Percentiles rank a stretch among this genome's conserved stretches.
These are phyloP conservation scores for Hibiscus syriacus DNA, from an alignment of 345 rosid species.

Conservation along the genomic window DNA sequence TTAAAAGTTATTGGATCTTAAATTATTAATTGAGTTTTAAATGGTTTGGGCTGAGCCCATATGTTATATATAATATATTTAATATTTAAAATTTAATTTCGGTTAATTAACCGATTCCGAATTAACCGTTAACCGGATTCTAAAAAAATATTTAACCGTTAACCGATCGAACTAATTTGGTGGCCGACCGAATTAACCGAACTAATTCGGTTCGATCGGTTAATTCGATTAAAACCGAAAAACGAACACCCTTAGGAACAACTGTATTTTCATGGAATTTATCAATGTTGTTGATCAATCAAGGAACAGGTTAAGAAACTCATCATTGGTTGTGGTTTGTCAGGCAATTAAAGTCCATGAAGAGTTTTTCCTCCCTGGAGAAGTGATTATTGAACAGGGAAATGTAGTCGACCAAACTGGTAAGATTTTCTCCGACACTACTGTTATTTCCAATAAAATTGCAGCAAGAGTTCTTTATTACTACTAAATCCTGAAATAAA, in stretches of 20 bases:
- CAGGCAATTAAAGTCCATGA: slow-evolving; percentile 69
- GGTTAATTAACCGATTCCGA: too few species aligned
- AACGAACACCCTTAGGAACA: not conserved
- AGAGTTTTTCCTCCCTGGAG: slow-evolving; percentile 77
- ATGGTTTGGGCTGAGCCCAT: too few species aligned
- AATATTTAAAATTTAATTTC: too few species aligned
- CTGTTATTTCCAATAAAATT: not conserved
- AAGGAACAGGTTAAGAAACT: not conserved
- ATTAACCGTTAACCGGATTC: too few species aligned
- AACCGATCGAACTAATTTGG: too few species aligned
- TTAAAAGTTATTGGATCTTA: too few species aligned
- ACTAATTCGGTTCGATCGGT: too few species aligned
- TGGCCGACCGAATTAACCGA: too few species aligned
- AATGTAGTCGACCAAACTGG: slow-evolving; percentile 66
- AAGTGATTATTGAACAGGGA: slow-evolving; percentile 72
- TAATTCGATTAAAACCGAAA: too few species aligned
- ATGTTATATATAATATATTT: too few species aligned
- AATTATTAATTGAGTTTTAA: too few species aligned
- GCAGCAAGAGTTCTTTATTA: not conserved
- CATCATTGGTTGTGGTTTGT: slow-evolving; percentile 2
- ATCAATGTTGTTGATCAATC: not conserved
- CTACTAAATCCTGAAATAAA: not conserved
- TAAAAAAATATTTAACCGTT: too few species aligned
- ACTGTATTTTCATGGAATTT: not conserved
- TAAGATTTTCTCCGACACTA: slow-evolving; percentile 17